Evolutionary conservation across 2,329 filamentous ascomycete species (phyloP).

Genomic region (Byssoonygena ceratinophila): DNA sequence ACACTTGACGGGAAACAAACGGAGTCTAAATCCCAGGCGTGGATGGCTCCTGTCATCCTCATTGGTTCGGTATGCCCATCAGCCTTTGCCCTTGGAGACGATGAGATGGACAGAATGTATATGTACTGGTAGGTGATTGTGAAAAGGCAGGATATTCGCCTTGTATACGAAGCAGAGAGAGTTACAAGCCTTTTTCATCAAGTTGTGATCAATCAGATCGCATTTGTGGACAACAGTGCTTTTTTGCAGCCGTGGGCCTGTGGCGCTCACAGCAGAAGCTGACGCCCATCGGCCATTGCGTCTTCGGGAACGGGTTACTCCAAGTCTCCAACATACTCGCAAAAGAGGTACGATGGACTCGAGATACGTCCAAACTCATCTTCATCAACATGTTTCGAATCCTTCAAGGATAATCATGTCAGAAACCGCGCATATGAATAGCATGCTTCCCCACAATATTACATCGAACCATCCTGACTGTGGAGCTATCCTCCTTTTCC

Average conservation of each 20-base stretch:
- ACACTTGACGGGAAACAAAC: constrained; percentile 1
- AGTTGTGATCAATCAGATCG: constrained; percentile 9
- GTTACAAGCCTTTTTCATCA: background rate
- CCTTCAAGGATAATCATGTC: background rate
- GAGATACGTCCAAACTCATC: too few species aligned
- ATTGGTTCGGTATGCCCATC: constrained; percentile 2
- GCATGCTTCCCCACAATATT: background rate
- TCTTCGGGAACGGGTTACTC: background rate
- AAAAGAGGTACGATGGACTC: background rate
- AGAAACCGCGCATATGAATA: too few species aligned
- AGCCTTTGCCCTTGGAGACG: background rate
- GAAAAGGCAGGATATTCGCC: background rate
- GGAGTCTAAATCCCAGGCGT: background rate
- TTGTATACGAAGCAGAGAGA: background rate
- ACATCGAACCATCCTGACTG: background rate
- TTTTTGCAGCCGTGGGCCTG: background rate
- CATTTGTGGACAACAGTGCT: background rate
- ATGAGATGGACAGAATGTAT: too few species aligned
- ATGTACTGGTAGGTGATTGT: too few species aligned
- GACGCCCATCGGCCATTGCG: constrained; percentile 8
- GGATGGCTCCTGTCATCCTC: background rate
- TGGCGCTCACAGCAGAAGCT: constrained; percentile 6
- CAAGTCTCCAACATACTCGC: background rate
- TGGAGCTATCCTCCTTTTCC: background rate
- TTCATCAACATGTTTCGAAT: constrained; percentile 9